Evolutionary conservation across 2,329 filamentous ascomycete species (phyloP), one percentile per base, ranked within the genome.

Genomic region (Aspergillus phoenicis): DNA sequence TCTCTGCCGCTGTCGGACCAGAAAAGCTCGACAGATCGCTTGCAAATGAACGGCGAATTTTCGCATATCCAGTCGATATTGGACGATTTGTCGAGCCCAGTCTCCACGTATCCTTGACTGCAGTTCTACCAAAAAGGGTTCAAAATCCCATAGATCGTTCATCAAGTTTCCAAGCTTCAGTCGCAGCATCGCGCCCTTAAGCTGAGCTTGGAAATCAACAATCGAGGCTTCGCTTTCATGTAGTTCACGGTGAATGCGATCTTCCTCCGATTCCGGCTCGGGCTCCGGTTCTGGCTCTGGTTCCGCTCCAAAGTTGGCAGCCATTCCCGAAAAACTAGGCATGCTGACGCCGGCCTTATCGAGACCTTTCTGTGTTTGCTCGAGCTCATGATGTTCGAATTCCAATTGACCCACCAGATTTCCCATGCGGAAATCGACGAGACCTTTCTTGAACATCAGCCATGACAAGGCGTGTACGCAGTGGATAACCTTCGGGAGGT

Each of bases 401-500:
- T 98, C 91, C 4, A 99, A 85, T 73, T 99, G 94, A 36, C 95
- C 95, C 59, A 99, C 92, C 47, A 99, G 83, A 71, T 99, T 99
- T 15, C 94, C 95, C 71, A 99, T 99, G 8, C 93, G 89, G 76
- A 99, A 98, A 72, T 93, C 90, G 41, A 98, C 90, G 64, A 98
- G 92, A 1, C 95, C 94, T 75, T 97, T 95, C 52, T 95, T 89
- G 77, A 91, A 97, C 10, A 99, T 83, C n/a, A 99, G 84, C 93
- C 94, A 99, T 74, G 94, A 98, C 17, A 99, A 82, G 0, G 95
- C 95, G 71, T 99, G 95, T 56, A 99, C 95, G 74, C 95, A 99
- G 80, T 99, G 96, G 64, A 99, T 99, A 73, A 98, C 96, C 77
- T 98, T 99, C 4, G 95, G 95, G 1, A 98, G 96, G 71, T 99